phyloP scores from a whole-genome alignment of 257 asterid genomes.

The Thymus quinquecostatus region DNA sequence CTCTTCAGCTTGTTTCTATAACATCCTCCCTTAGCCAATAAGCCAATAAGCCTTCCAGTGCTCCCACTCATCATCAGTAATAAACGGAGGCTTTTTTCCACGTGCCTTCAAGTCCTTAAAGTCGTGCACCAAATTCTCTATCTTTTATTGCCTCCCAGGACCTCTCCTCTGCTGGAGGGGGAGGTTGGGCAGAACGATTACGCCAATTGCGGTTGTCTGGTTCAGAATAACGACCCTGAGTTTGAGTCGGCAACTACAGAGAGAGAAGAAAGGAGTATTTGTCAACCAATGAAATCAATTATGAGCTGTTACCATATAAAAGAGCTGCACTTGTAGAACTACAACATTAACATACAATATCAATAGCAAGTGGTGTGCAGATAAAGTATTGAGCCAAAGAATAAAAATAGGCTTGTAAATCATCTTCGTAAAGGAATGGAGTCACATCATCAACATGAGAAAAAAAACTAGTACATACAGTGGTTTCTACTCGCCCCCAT shows the following conservation, averaged over 20 bases:
- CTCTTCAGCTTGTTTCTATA: too few species aligned
- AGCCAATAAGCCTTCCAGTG: too few species aligned
- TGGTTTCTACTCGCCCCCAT: slow-evolving; percentile 70
- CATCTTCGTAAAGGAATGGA: not conserved
- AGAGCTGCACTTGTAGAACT: not conserved
- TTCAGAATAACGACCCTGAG: slow-evolving; percentile 67
- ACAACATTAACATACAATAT: slow-evolving; percentile 6
- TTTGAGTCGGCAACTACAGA: slow-evolving; percentile 35
- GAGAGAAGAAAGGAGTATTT: not conserved
- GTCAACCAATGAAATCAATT: not conserved
- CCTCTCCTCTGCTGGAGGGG: slow-evolving; percentile 52
- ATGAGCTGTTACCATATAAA: slow-evolving; percentile 3
- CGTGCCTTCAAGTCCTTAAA: too few species aligned
- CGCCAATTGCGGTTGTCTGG: slow-evolving; percentile 70
- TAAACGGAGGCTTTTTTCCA: too few species aligned
- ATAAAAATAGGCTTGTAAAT: not conserved
- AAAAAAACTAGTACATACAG: slow-evolving; percentile 49
- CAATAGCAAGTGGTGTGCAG: not conserved
- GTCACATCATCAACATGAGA: slow-evolving; percentile 12
- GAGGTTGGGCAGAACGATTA: slow-evolving; percentile 48
- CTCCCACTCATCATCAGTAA: too few species aligned
- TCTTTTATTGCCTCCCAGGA: slow-evolving; percentile 57
- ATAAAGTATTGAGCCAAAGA: slow-evolving; percentile 10
- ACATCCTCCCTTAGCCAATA: too few species aligned
- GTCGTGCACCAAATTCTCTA: slow-evolving; percentile 52